These are phyloP conservation scores for Strobilomyces dryophilus DNA, from an alignment of 768 basidiomycete genomes.

Conservation along the genomic window DNA sequence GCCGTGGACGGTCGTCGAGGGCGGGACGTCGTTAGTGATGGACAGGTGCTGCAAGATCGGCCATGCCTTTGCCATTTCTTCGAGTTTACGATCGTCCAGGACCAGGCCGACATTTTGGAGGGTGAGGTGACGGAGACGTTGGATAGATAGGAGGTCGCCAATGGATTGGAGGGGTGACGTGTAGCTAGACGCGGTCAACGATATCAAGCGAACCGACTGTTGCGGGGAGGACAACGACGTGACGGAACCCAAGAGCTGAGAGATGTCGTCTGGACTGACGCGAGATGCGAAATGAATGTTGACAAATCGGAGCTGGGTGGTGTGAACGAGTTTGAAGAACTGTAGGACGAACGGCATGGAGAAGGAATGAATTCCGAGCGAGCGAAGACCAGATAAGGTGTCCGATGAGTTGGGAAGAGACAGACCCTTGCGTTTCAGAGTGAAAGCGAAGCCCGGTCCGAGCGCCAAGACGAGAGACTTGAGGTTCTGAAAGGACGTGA, in stretches of 20 bases:
- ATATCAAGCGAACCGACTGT: constrained; percentile 6
- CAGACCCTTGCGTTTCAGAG: constrained; percentile 4
- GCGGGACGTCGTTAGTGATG: constrained; percentile 11
- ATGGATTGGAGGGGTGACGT: constrained; percentile 13
- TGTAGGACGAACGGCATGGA: constrained; percentile 5
- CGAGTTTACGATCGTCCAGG: constrained; percentile 12
- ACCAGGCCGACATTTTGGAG: constrained; percentile 9
- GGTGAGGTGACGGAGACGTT: constrained; percentile 10
- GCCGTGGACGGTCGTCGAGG: constrained; percentile 2
- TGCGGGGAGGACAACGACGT: constrained; percentile 6
- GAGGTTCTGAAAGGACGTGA: constrained; percentile 12
- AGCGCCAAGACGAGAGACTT: constrained; percentile 17
- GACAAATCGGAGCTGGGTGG: constrained; percentile 11
- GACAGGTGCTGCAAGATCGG: constrained; percentile 16
- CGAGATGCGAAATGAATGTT: constrained; percentile 14
- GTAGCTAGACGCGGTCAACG: constrained; percentile 9
- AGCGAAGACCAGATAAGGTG: constrained; percentile 6
- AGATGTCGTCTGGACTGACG: constrained; percentile 6
- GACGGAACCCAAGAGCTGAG: constrained; percentile 4
- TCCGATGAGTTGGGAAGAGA: constrained; percentile 2
- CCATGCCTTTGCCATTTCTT: constrained; percentile 18
- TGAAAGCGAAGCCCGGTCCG: constrained; percentile 9
- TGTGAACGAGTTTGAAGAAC: constrained; percentile 4
- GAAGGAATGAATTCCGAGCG: constrained; percentile 15
- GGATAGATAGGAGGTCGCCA: constrained; percentile 2